Base-by-base conservation (phyloP, 1,139 yeast genomes). In the Scheffersomyces segobiensis region DNA sequence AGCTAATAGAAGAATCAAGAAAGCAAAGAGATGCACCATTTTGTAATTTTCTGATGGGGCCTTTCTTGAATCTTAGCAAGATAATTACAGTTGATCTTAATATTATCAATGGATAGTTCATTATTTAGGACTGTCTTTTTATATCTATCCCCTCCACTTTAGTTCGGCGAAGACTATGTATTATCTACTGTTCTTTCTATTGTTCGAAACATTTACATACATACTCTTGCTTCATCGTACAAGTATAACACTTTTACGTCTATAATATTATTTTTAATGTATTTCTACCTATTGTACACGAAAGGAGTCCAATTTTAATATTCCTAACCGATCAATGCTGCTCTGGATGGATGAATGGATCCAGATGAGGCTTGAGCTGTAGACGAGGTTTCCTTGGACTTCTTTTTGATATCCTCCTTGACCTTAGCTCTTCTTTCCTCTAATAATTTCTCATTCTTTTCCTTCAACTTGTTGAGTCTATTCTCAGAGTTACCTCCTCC, bases 401-500 rank as follows among this genome's bases (percentile, higher is more conserved):
- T 64, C 56, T 70, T 70, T 55, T 71, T 76, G 60, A 74, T 77
- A 20, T 77, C 81, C 62, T 76, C 75, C 49, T 69, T 68, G 24
- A 84, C 76, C 67, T 85, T 83, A 22, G 76, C 80, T 62, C 75
- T 85, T 72, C 90, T 80, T 65, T 92, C 96, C 50, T 80, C 87
- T 51, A 81, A 81, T 64, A 92, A 76, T 67, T 88, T 88, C 55
- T 85, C 89, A 71, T 93, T 93, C 80, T 95, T 93, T 56, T 83
- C 85, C 69, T 85, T 85, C 66, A 95, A 82, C 75, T 95, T 95
- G 54, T 83, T 83, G 59, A 85, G 70, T 65, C 99, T 81, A 49
- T 78, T 81, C 57, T 82, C 81, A 7, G 96, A 87, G 72, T 93
- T 93, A 55, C 99, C 99, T 52, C 99, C 99, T 53, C 99, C 99